Evolutionary conservation across 2,329 filamentous ascomycete genomes (phyloP), one percentile per base, ranked within the genome.

Genomic region (Epichloe uncinata): DNA sequence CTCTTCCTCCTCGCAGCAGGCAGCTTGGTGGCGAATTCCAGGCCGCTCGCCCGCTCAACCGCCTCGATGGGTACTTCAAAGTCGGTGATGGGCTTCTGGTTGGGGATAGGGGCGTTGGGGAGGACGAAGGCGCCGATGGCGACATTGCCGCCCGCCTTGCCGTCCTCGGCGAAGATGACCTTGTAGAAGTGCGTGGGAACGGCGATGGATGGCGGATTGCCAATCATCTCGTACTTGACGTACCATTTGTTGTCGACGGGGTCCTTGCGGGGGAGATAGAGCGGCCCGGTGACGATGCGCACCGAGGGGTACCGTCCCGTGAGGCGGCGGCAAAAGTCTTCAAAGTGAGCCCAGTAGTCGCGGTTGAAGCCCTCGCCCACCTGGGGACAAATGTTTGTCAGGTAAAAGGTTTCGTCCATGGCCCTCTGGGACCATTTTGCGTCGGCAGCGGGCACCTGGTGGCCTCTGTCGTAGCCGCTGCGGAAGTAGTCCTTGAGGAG

Each of bases 111-210:
- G 2, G 88, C 89, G 66, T 98, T 98, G 15, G 93, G 93, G 59
- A 98, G 74, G 48, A 98, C 91, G 62, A 98, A 98, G 7, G 93
- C 93, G 43, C 87, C 93, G 36, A 98, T 72, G 34, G 89, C 88
- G 35, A 98, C 93, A 55, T 84, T 84, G 16, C 87, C 86, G 26
- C 74, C 74, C 9, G 63, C 67, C 1, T 68, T 70, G 3, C 85
- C 86, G 61, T 95, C 88, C 70, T 98, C 93, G 26, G 87, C 93
- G 61, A 93, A 95, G 59, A 98, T 93, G 62, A 98, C 88, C 73
- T 98, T 98, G 78, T 95, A 98, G 71, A 98, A 98, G 68, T 98
- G 93, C 20, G 93, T 98, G 3, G 93, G 93, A 48, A 98, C 93
- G 26, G 93, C 90, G 50, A 98, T 85, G 61, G 89, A 94, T 7